Evolutionary conservation across 495 filamentous ascomycete genomes (phyloP), one percentile per base, ranked within the genome.

Genomic region (Parathielavia hyrcaniae): DNA sequence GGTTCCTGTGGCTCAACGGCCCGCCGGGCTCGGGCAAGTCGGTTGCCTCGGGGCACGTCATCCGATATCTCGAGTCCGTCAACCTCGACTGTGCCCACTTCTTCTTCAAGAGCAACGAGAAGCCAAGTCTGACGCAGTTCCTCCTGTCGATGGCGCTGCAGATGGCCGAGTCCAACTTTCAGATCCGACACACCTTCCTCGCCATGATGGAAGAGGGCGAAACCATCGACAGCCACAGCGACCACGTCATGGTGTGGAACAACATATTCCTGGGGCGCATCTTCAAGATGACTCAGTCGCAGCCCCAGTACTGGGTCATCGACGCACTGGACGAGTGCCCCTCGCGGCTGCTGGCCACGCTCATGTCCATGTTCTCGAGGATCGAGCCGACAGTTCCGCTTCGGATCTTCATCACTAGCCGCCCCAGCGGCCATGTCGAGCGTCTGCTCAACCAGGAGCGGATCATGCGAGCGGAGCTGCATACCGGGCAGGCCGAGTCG

Each of bases 321-420:
- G 66, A 68, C 38, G 63, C 63, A 8, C 41, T 64, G 19, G 66
- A 68, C 19, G 66, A 66, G 38, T 68, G 61, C 44, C 45, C 59
- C 1, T 13, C 49, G 19, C 20, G 55, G 12, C 16, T 32, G 1
- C 17, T 58, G n/a, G 8, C 36, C 17, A 50, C 55, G 13, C 57
- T 75, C 13, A 47, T 70, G 22, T n/a, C 64, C 13, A 63, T 75
- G 49, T 50, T 74, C 14, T 32, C 64, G 12, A 69, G 57, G 22
- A 55, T 70, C n/a, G 51, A 60, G 6, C 40, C 41, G 7, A 41
- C 50, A 5, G 55, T 69, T 30, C 69, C 70, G 3, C 50, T 74
- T 10, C 39, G 61, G 16, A 62, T 76, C 11, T 64, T 73, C 26
- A 53, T 73, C 30, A 72, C 69, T 20, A 72, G 69, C 46, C 61